phyloP scores from a whole-genome alignment of 768 basidiomycete species.

The Russula griseocarnosa region DNA sequence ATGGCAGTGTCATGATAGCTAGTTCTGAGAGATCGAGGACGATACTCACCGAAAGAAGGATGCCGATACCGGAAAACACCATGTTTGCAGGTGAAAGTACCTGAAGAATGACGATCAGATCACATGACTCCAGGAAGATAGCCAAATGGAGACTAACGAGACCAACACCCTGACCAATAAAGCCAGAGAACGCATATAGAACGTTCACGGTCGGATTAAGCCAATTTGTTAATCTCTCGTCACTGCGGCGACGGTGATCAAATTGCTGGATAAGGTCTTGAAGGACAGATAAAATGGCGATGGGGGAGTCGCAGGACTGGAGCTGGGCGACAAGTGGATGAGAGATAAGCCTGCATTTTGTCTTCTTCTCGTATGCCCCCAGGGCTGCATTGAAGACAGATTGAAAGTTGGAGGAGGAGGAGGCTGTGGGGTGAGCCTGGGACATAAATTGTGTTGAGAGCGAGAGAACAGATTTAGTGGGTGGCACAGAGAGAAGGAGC shows the following conservation, averaged over 20 bases:
- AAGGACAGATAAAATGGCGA: neutral
- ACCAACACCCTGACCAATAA: neutral
- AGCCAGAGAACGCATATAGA: neutral
- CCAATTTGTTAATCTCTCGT: conserved; percentile 3
- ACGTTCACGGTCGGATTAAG: neutral
- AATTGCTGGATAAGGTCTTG: neutral
- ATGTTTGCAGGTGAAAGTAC: neutral
- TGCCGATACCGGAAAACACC: conserved; percentile 1
- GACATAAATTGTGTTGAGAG: neutral
- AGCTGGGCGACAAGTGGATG: conserved; percentile 1
- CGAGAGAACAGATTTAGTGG: neutral
- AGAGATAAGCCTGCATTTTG: neutral
- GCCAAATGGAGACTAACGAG: neutral
- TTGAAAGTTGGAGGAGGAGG: conserved; percentile 1
- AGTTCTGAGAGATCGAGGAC: neutral
- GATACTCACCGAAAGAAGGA: conserved; percentile 4
- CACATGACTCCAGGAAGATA: neutral
- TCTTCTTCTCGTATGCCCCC: neutral
- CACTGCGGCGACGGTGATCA: neutral
- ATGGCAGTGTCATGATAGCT: neutral
- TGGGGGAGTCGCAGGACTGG: neutral
- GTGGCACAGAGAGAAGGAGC: neutral
- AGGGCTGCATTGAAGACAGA: conserved; percentile 1
- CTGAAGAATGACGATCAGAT: neutral
- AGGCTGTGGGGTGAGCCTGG: neutral